These are phyloP conservation scores for Picochlorum sp. DNA, from an alignment of 139 green algal genomes.

Conservation along the genomic window DNA sequence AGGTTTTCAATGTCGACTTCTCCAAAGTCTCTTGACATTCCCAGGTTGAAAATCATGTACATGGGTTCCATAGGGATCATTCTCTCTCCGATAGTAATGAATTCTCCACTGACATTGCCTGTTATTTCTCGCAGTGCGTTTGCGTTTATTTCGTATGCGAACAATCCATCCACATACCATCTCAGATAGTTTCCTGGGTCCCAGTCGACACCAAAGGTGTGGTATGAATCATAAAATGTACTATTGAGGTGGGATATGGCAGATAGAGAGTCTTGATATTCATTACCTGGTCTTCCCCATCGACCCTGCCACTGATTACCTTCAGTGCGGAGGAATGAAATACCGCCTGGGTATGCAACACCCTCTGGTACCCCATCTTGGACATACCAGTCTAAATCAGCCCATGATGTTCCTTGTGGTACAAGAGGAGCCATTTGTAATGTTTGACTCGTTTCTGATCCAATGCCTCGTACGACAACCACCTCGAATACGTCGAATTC, in stretches of 20 bases:
- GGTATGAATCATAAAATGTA: constrained; percentile 12
- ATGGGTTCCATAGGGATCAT: constrained; percentile 37
- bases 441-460: constrained; percentile 25
- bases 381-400: constrained; percentile 9
- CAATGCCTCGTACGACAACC: not conserved
- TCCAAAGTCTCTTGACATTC: constrained; percentile 32
- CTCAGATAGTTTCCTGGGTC: constrained; percentile 27
- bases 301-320: constrained; percentile 14
- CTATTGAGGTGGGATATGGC: constrained; percentile 14
- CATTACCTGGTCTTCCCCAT: constrained; percentile 20
- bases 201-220: constrained; percentile 35
- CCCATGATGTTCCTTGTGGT: constrained; percentile 23
- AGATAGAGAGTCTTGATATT: constrained; percentile 27
- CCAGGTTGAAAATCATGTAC: constrained; percentile 50
- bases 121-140: constrained; percentile 13
- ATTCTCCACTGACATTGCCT: not conserved
- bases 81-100: constrained; percentile 10
- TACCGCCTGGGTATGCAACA: constrained; percentile 20
- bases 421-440: constrained; percentile 40
- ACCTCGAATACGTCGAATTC: constrained; percentile 50
- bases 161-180: constrained; percentile 31
- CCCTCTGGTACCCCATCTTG: constrained; percentile 6
- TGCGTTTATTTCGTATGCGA: constrained; percentile 25
- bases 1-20: constrained; percentile 20
- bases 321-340: constrained; percentile 10